A percentile compares a stretch with the other conserved stretches of the same genome.
phyloP scores from a whole-genome alignment of 2,329 filamentous ascomycete species.

The Penicillium sp. region DNA sequence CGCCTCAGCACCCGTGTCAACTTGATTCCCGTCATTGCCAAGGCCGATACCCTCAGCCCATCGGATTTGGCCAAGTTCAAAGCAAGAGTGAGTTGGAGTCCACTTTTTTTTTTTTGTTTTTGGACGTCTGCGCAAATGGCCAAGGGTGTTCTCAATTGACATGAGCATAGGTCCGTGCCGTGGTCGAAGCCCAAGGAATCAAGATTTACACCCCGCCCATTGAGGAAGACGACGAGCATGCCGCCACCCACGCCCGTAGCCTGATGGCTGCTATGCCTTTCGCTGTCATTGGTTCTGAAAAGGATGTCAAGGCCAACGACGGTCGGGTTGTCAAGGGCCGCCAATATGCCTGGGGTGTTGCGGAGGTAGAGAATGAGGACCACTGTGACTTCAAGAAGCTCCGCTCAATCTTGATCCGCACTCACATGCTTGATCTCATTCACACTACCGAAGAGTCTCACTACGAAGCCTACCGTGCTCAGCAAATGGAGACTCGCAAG shows the following conservation, averaged over 20 bases:
- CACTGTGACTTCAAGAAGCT: slow-evolving; percentile 99
- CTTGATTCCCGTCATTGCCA: slow-evolving; percentile 95
- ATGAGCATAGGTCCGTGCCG: slow-evolving; percentile 68
- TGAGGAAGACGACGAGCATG: slow-evolving; percentile 96
- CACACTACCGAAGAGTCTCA: slow-evolving; percentile 99
- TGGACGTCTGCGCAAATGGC: too few relatives aligned
- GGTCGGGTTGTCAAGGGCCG: slow-evolving; percentile 97
- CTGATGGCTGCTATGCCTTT: slow-evolving; percentile 98
- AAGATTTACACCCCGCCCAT: slow-evolving; percentile 98
- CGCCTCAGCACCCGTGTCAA: slow-evolving; percentile 96
- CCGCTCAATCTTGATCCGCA: slow-evolving; percentile 95
- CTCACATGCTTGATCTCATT: slow-evolving; percentile 99
- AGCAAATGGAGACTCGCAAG: slow-evolving; percentile 99
- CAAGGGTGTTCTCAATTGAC: not conserved
- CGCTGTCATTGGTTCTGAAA: slow-evolving; percentile 97
- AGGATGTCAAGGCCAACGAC: slow-evolving; percentile 95
- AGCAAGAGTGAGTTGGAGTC: slow-evolving; percentile 62
- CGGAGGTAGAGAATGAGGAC: slow-evolving; percentile 98
- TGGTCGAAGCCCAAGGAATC: slow-evolving; percentile 97
- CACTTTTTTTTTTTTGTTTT: not conserved
- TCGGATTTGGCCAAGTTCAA: slow-evolving; percentile 90
- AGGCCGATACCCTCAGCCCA: slow-evolving; percentile 95
- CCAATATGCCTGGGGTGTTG: slow-evolving; percentile 98
- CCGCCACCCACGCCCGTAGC: slow-evolving; percentile 87
- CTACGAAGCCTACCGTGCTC: slow-evolving; percentile 97